Percentiles rank a stretch among this genome's conserved stretches.
These are phyloP conservation scores for Teunomyces kruisii DNA, from an alignment of 805 yeast genomes.

Conservation along the genomic window DNA sequence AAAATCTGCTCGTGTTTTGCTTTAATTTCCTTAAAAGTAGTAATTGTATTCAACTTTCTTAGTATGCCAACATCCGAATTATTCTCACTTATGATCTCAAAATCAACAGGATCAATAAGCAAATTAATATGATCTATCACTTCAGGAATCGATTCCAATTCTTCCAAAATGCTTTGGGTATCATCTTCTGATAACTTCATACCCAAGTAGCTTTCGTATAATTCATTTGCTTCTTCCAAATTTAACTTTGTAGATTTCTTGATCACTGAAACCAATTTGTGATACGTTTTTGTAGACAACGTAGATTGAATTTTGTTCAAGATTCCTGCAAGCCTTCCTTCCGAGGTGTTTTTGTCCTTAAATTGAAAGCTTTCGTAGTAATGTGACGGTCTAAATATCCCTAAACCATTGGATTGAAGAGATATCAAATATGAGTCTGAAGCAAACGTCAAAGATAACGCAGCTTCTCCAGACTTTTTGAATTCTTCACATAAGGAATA, in stretches of 20 bases:
- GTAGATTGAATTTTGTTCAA: slow-evolving; percentile 20
- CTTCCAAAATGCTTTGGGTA: slow-evolving; percentile 16
- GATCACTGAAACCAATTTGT: slow-evolving; percentile 21
- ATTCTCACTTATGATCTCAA: slow-evolving; percentile 7
- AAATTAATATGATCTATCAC: slow-evolving; percentile 22
- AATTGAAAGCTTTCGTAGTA: slow-evolving; percentile 25
- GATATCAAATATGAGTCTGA: slow-evolving; percentile 15
- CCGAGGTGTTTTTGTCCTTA: slow-evolving; percentile 7
- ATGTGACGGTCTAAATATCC: slow-evolving; percentile 32
- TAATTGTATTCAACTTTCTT: slow-evolving; percentile 22
- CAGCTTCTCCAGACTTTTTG: slow-evolving; percentile 58
- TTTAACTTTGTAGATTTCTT: slow-evolving; percentile 12
- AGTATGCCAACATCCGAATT: slow-evolving; percentile 16
- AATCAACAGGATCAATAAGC: slow-evolving; percentile 16
- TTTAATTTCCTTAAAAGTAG: slow-evolving; percentile 28
- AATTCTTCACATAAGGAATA: slow-evolving; percentile 73
- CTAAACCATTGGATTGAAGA: slow-evolving; percentile 34
- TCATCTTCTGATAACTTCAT: slow-evolving; percentile 27
- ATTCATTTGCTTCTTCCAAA: slow-evolving; percentile 16
- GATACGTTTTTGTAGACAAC: slow-evolving; percentile 31
- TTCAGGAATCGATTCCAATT: slow-evolving; percentile 27
- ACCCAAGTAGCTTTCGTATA: slow-evolving; percentile 23
- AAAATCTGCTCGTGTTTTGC: slow-evolving; percentile 28
- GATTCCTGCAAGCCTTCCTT: slow-evolving; percentile 18
- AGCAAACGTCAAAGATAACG: slow-evolving; percentile 37